Percentiles rank a stretch among this genome's conserved stretches.
phyloP scores from a whole-genome alignment of 352 stramenopile species.

The Phytophthora meadii region DNA sequence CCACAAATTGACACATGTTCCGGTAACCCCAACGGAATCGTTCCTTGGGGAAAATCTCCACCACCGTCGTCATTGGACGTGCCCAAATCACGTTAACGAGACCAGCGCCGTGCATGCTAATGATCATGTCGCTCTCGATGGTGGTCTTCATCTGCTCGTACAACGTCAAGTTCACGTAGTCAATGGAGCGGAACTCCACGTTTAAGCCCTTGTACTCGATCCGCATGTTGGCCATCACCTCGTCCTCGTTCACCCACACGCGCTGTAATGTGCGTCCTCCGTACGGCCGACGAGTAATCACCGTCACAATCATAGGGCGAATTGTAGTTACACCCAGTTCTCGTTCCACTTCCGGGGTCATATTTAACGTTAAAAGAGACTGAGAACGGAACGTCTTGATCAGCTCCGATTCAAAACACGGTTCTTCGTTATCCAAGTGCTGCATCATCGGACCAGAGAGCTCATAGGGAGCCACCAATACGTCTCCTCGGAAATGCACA shows the following conservation, averaged over 20 bases:
- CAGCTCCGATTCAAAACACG: conserved; percentile 62
- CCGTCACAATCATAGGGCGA: conserved; percentile 49
- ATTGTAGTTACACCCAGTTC: conserved; percentile 21
- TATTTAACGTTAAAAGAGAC: conserved; percentile 39
- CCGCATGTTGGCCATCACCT: conserved; percentile 55
- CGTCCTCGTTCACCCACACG: conserved; percentile 74
- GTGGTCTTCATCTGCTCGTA: conserved; percentile 70
- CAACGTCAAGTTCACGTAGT: conserved; percentile 70
- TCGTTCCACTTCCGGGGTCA: conserved; percentile 39
- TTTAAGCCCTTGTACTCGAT: conserved; percentile 45
- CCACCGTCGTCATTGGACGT: conserved; percentile 53
- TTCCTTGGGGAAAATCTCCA: conserved; percentile 79
- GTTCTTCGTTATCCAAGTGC: conserved; percentile 71
- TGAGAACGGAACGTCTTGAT: conserved; percentile 57
- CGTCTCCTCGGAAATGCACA: conserved; percentile 54
- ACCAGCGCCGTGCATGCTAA: conserved; percentile 85
- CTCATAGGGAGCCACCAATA: conserved; percentile 64
- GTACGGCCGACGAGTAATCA: conserved; percentile 68
- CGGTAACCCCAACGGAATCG: conserved; percentile 73
- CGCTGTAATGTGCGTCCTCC: conserved; percentile 56
- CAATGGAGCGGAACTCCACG: conserved; percentile 59
- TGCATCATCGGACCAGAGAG: conserved; percentile 68
- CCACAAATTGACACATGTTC: conserved; percentile 79
- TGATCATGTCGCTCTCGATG: conserved; percentile 75
- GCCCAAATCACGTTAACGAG: conserved; percentile 83